These are phyloP conservation scores for Chenopodium quinoa DNA, from an alignment of 148 eudicot genomes.

Conservation along the genomic window DNA sequence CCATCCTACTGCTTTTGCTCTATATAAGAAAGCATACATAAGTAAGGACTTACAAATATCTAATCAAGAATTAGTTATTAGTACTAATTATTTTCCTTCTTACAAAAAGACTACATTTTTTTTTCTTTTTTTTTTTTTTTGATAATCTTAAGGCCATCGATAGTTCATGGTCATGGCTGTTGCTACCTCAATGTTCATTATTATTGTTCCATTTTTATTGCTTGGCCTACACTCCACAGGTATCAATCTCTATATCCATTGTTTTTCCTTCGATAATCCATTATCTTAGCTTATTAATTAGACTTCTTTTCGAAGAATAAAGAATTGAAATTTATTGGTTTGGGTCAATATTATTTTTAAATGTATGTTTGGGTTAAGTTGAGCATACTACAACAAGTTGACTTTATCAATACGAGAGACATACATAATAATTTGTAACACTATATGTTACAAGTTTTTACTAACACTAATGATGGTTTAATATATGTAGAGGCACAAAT, in stretches of 20 bases:
- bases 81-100: too few species aligned
- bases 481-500: constrained; percentile 9
- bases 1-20: too few species aligned
- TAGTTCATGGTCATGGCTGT: not conserved
- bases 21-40: too few species aligned
- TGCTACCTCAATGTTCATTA: not conserved
- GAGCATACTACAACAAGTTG: too few species aligned
- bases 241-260: not conserved
- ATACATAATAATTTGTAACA: too few species aligned
- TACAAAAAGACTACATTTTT: too few species aligned
- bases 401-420: too few species aligned
- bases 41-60: too few species aligned
- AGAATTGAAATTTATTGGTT: not conserved
- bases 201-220: not conserved
- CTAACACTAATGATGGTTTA: not conserved
- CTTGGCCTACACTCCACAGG: not conserved
- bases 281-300: not conserved
- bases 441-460: not conserved
- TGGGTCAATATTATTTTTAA: not conserved
- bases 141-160: too few species aligned
- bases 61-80: too few species aligned
- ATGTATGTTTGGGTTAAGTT: too few species aligned
- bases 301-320: not conserved
- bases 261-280: not conserved
- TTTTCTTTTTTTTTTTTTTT: too few species aligned